A percentile compares a stretch with the other conserved stretches of the same genome.
Evolutionary conservation across 805 yeast species (phyloP).

Genomic region (Henningerozyma blattae): DNA sequence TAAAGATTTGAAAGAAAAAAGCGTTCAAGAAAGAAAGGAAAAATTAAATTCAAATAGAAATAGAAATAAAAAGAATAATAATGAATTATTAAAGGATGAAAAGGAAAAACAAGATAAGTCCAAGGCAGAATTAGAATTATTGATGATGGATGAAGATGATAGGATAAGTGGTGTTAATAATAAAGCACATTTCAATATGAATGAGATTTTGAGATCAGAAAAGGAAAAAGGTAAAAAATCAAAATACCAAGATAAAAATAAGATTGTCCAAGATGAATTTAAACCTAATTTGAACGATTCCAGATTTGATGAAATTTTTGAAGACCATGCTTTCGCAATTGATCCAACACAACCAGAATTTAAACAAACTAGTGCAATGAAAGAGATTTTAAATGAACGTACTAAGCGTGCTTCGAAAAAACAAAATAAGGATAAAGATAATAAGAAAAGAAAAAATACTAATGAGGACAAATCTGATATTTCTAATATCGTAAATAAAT

Average conservation of each 20-base stretch:
- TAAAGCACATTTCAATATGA: slow-evolving; percentile 65
- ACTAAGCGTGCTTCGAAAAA: slow-evolving; percentile 28
- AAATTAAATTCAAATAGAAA: slow-evolving; percentile 24
- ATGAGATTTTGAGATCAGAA: slow-evolving; percentile 64
- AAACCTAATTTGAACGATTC: slow-evolving; percentile 68
- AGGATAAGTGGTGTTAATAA: slow-evolving; percentile 24
- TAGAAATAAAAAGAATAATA: slow-evolving; percentile 11
- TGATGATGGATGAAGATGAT: slow-evolving; percentile 49
- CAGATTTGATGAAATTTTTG: slow-evolving; percentile 74
- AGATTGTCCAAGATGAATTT: slow-evolving; percentile 44
- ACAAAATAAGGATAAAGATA: slow-evolving; percentile 3
- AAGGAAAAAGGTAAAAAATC: slow-evolving; percentile 44
- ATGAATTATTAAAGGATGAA: slow-evolving; percentile 15
- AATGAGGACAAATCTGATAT: slow-evolving; percentile 2
- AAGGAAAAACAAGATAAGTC: slow-evolving; percentile 27
- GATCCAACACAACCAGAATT: slow-evolving; percentile 90
- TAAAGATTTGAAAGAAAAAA: slow-evolving; percentile 44
- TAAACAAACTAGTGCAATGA: slow-evolving; percentile 81
- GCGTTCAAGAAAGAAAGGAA: slow-evolving; percentile 39
- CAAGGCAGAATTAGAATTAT: slow-evolving; percentile 45
- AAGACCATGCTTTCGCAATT: slow-evolving; percentile 82
- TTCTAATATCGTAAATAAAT: slow-evolving; percentile 33
- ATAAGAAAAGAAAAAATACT: slow-evolving; percentile 2
- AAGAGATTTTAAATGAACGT: slow-evolving; percentile 66
- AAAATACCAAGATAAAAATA: slow-evolving; percentile 33